Evolutionary conservation across 2,329 filamentous ascomycete species (phyloP).

Genomic region (Colletotrichum sp.): DNA sequence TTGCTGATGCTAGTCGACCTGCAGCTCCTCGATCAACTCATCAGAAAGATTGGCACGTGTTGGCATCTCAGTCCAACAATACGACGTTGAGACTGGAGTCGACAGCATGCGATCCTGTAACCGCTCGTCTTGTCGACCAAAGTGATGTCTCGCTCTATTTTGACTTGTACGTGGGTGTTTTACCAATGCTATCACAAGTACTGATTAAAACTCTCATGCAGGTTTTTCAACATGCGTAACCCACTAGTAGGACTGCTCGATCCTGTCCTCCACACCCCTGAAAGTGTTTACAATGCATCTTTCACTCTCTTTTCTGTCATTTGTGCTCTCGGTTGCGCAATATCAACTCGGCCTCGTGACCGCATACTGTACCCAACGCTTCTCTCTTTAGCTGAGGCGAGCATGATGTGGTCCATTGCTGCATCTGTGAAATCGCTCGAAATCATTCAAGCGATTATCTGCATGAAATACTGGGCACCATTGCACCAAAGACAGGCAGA

Average conservation of each 20-base stretch:
- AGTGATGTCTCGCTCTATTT: conserved; percentile 19
- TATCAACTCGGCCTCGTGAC: conserved; percentile 28
- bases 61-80: conserved; percentile 23
- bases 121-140: conserved; percentile 26
- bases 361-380: conserved; percentile 25
- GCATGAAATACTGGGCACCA: conserved; percentile 29
- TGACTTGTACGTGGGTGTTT: background rate
- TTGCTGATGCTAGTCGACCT: background rate
- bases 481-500: conserved; percentile 23
- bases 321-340: conserved; percentile 28
- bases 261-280: conserved; percentile 26
- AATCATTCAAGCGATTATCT: conserved; percentile 28
- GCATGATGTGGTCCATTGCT: conserved; percentile 30
- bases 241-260: conserved; percentile 28
- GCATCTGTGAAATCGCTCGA: conserved; percentile 28
- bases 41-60: conserved; percentile 26
- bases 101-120: conserved; percentile 25
- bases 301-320: conserved; percentile 30
- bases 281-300: conserved; percentile 25
- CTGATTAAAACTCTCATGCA: background rate
- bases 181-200: too few relatives aligned
- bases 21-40: background rate
- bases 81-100: conserved; percentile 26
- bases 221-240: conserved; percentile 28
- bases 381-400: conserved; percentile 26